Evolutionary conservation across 2,329 filamentous ascomycete genomes (phyloP), one percentile per base, ranked within the genome.

Genomic region (Aspergillus felis): DNA sequence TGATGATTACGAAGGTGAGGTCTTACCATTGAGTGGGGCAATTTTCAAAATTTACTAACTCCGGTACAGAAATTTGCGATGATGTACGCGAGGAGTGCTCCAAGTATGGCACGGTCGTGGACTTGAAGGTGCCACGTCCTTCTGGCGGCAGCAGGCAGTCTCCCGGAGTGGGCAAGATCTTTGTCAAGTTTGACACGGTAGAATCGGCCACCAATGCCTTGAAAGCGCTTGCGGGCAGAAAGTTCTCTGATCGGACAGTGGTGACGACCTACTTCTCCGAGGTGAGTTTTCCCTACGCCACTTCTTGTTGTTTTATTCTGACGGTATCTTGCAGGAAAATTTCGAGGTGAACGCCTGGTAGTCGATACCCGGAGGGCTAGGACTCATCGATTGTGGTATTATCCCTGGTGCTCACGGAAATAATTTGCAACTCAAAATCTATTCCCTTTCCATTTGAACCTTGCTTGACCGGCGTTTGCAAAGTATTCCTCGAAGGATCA

Each of bases 181-280:
- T 88, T 72, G 88, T 99, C 79, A 97, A 97, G 74, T 99, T 91
- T 70, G 90, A 94, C 63, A 84, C 81, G 3, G 79, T 84, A 2
- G 91, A 92, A 52, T 86, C 87, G 8, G 90, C 93, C 22, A 88
- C 89, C 61, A 92, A 90, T 69, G 95, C 94, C 7, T 81, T 99
- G 56, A 87, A 88, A 68, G 88, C 91, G n/a, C 81, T 99, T 66
- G 94, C 95, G 29, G 94, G 94, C 50, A 85, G 95, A 63, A 97
- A 97, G 74, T 99, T 99, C 73, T 90, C 92, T 0, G 91, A 97
- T 77, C 86, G 95, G 66, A 99, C 94, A 3, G 95, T 99, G 28
- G 92, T 99, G 12, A 92, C 91, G 2, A 97, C 94, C 3, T 97
- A 94, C 77, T 99, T 97, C 74, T 90, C 92, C 24, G 95, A 97